These are phyloP conservation scores for Circinella minor DNA, from an alignment of 371 early-diverging fungal species.

Conservation along the genomic window DNA sequence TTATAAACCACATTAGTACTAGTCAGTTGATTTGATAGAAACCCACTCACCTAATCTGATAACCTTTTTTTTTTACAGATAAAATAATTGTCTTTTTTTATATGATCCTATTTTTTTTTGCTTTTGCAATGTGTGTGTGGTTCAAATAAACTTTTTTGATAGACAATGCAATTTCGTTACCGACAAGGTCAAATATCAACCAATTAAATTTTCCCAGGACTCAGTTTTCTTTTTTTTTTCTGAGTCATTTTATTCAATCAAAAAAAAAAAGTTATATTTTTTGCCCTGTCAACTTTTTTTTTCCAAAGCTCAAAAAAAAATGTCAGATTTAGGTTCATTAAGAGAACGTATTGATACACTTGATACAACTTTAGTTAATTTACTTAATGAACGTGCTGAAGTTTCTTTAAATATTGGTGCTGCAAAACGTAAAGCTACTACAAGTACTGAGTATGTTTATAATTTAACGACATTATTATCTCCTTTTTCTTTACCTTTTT, in stretches of 20 bases:
- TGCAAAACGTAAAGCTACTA: conserved; percentile 59
- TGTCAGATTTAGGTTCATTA: conserved; percentile 54
- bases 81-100: too few relatives aligned
- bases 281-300: conserved; percentile 3
- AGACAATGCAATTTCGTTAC: too few relatives aligned
- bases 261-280: too few relatives aligned
- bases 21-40: too few relatives aligned
- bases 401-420: conserved; percentile 86
- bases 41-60: too few relatives aligned
- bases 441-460: conserved; percentile 17
- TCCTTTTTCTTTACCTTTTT: too few relatives aligned
- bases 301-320: background rate
- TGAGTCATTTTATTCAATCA: background rate
- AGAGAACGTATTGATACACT: conserved; percentile 79
- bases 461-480: too few relatives aligned
- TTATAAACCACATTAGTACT: too few relatives aligned
- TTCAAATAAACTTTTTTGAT: too few relatives aligned
- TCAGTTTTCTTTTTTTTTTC: background rate
- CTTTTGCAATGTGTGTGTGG: too few relatives aligned
- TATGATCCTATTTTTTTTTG: too few relatives aligned
- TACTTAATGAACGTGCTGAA: conserved; percentile 87
- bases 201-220: conserved; percentile 1
- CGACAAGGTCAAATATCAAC: background rate
- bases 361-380: conserved; percentile 74
- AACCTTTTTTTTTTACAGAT: too few relatives aligned